A percentile compares a stretch with the other conserved stretches of the same genome.
Conservation (phyloP, 2,329 filamentous ascomycete species). For the Ascochyta lentis region DNA sequence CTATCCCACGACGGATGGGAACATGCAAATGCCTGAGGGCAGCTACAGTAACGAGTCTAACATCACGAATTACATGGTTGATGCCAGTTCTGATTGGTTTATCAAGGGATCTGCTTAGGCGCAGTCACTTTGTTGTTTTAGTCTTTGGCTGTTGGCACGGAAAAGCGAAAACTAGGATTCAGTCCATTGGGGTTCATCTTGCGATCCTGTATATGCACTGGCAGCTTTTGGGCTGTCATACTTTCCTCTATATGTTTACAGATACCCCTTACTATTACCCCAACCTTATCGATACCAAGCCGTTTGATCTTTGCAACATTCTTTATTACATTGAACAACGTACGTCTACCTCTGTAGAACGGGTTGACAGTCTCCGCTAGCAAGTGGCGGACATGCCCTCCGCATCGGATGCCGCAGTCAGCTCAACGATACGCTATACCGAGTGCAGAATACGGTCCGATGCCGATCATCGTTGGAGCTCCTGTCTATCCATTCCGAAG, state of each 20-base stretch:
- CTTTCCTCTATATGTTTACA: constrained; percentile 7
- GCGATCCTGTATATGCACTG: constrained; percentile 2
- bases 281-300: constrained; percentile 1
- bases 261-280: constrained; percentile 18
- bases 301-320: not conserved
- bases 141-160: not conserved
- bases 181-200: not conserved
- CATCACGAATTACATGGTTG: constrained; percentile 79
- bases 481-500: constrained; percentile 1
- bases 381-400: not conserved
- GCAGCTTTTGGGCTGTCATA: constrained; percentile 4
- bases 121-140: not conserved
- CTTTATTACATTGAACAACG: not conserved
- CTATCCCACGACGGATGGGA: constrained; percentile 39
- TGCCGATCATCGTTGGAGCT: not conserved
- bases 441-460: constrained; percentile 7
- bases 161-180: constrained; percentile 1
- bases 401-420: not conserved
- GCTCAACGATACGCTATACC: not conserved
- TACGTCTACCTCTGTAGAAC: not conserved
- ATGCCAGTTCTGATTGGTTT: constrained; percentile 77
- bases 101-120: constrained; percentile 43
- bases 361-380: not conserved
- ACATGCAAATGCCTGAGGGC: constrained; percentile 35
- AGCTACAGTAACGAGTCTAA: constrained; percentile 69